Evolutionary conservation across 78 protist genomes (phyloP).

Genomic region (Dictyostelium purpureum): DNA sequence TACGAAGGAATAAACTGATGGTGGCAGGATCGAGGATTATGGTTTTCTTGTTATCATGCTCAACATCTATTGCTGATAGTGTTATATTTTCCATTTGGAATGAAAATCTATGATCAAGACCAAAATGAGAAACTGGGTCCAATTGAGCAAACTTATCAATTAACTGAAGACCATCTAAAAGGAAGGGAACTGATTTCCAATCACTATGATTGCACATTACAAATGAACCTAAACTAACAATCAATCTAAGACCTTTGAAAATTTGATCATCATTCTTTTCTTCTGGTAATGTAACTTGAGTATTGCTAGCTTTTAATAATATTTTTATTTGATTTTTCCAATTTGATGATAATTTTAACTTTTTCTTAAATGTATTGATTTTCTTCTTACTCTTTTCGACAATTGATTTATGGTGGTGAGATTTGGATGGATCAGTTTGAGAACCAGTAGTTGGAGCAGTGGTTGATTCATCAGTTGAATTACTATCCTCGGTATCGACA

Average conservation of each 20-base stretch:
- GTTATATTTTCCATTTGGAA: constrained; percentile 66
- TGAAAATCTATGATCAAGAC: constrained; percentile 62
- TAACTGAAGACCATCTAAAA: constrained; percentile 50
- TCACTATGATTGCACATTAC: constrained; percentile 65
- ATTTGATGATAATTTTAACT: constrained; percentile 38
- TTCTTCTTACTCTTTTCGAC: constrained; percentile 55
- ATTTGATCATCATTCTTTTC: not conserved
- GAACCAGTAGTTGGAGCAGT: not conserved
- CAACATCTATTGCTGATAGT: not conserved
- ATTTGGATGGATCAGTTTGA: not conserved
- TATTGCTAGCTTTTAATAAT: constrained; percentile 40
- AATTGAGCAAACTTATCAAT: not conserved
- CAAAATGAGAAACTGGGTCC: constrained; percentile 34
- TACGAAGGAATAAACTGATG: constrained; percentile 30
- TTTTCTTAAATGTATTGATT: constrained; percentile 37
- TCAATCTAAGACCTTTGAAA: constrained; percentile 7
- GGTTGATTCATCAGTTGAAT: not conserved
- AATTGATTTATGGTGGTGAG: not conserved
- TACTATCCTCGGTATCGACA: not conserved
- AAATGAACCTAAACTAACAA: constrained; percentile 19
- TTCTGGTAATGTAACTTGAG: constrained; percentile 33
- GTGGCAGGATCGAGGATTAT: constrained; percentile 30
- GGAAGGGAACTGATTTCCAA: constrained; percentile 60
- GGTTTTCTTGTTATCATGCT: not conserved
- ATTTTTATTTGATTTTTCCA: constrained; percentile 78